Evolutionary conservation across 768 basidiomycete species (phyloP), one percentile per base, ranked within the genome.

Genomic region (Trametes maxima): DNA sequence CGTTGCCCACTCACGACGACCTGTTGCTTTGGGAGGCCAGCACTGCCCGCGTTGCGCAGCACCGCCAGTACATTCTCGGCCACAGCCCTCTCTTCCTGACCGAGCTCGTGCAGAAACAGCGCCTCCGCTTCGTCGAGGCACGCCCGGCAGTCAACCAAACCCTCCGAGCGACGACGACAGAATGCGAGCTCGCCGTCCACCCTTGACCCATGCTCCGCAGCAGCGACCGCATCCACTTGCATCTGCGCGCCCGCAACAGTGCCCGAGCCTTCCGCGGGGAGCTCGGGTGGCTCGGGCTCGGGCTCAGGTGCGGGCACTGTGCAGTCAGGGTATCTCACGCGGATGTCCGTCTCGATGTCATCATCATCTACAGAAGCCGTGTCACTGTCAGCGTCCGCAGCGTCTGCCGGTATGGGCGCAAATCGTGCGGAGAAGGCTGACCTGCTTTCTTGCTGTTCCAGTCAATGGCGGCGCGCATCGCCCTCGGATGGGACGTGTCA

Each of bases 391-490:
- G 12, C 11, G 42, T 5, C 17, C 37, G 17, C 7, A 16, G 40
- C n/a, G n/a, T 33, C 3, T 45, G 19, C 44, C 44, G 21, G 3
- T 17, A 17, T 19, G n/a, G 17, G n/a, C 17, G 13, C 13, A 11
- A 45, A 17, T 21, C 16, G 46, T 6, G 46, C 8, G n/a, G 1
- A 21, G 33, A 14, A 51, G 39, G 39, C 42, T 57, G 63, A 90
- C 92, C 91, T 65, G 89, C 88, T 80, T 92, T 92, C 76, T 93
- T 93, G 73, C 92, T 96, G 66, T 92, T 92, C 84, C 89, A 93
- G 68, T 93, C 90, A 37, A 90, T 76, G 12, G 72, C 75, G 24
- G 77, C 71, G 7, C 87, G 82, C 40, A 85, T 81, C 5, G 78
- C 75, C 63, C 81, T 84, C 13, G 87, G 77, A 52, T 83, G 79